Evolutionary conservation across 495 filamentous ascomycete genomes (phyloP), one percentile per base, ranked within the genome.

Genomic region (Daldinia decipiens): DNA sequence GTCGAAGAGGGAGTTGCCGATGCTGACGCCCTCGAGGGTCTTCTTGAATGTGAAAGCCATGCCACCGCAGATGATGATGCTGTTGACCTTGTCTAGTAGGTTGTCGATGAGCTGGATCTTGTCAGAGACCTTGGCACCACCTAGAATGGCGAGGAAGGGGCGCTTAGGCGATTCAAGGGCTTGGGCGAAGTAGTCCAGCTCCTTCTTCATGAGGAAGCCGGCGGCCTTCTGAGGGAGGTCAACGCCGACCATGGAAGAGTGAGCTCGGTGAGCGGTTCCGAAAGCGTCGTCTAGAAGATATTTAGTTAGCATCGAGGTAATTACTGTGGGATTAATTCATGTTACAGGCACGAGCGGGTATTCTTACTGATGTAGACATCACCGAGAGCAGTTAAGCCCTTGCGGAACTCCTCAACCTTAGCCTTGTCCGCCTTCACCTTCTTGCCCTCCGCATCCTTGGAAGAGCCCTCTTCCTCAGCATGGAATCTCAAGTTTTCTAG

Each of bases 31-130:
- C 82, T 98, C 89, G 40, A 98, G 86, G 40, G 93, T 95, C 88
- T 99, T 99, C 90, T 98, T 98, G 89, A 99, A 98, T 67, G 95
- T 99, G 88, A 98, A 99, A 31, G 95, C 93, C 95, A 99, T 99
- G 70, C 91, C 95, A 71, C 95, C 95, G 77, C 94, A 97, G 84
- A 99, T 92, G 81, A 98, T 91, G 71, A 99, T 88, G 80, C 89
- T 94, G 86, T 99, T 87, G 74, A 99, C 92, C 87, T 99, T 99
- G 78, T 92, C 90, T 53, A 99, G 90, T 55, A 99, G 86, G 86
- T 98, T 99, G 83, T 99, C 94, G 78, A 99, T 98, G 65, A 99
- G 88, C 86, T 97, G 92, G 83, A 99, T 98, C 89, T 99, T 99
- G 85, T 99, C 95, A 36, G 93, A 95, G 50, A 99, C 93, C 88